Evolutionary conservation across 2,329 filamentous ascomycete genomes (phyloP), one percentile per base, ranked within the genome.

Genomic region (Fusarium keratoplasticum): DNA sequence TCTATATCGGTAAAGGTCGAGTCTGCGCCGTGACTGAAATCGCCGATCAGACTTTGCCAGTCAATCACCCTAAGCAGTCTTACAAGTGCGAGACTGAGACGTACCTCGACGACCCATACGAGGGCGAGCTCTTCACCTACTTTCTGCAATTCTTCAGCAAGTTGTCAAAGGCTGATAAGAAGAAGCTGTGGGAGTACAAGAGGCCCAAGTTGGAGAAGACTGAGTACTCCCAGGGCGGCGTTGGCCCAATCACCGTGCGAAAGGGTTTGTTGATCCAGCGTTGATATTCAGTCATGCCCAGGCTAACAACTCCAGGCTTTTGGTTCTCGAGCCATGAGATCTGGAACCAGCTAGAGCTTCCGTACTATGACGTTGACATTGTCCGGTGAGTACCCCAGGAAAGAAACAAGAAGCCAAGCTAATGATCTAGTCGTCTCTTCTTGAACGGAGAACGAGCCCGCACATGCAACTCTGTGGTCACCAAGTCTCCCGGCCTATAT

Each of bases 311-410:
- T 13, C 1, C 4, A 80, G 82, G 83, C 16, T 84, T 78, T 55
- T 84, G 83, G 83, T 85, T 85, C 72, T 84, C 83, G 9, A 80
- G 78, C 40, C 83, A 85, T 42, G 83, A 86, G 60, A 81, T 80
- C 5, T 85, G 84, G 83, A 86, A 85, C 44, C 80, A 83, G 6
- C 72, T 86, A 25, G 81, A 85, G 75, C 78, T 85, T 69, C 84
- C 84, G 0, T 85, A 85, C 66, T 83, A 81, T 61, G 83, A 85
- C 44, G 77, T 85, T 25, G 80, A 84, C 27, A 80, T 85, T 50
- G 78, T 85, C 13, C 77, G 78, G 82, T 80, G 71, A 72, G 76
- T 13, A 9, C 0, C 27, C 27, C 27, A 27, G 6, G 27, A 27
- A 27, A 27, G 27, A 27, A 27, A 27, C 27, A 27, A 27, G 6